Base-by-base conservation (phyloP, 768 basidiomycete species). In the Tubosaeta sp. region DNA sequence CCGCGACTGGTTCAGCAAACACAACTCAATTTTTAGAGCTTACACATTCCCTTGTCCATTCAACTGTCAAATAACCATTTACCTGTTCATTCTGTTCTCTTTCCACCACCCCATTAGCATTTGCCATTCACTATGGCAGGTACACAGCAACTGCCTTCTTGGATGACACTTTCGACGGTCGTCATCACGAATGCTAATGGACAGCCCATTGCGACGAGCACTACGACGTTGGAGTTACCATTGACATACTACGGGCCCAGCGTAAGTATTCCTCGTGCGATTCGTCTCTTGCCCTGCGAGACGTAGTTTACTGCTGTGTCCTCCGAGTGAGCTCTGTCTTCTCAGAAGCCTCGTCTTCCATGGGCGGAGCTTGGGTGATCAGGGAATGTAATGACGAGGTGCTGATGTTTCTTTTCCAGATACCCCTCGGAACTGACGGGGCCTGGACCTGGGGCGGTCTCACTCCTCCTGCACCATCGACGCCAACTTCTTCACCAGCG, bases 221-320 rank as follows among this genome's bases (percentile, higher is more conserved):
- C 81, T 25, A 71, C 86, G 25, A 71, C 85, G 10, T 60, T 88
- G 26, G 81, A 76, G 58, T 64, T 91, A 46, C 86, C 90, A 37
- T 71, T 90, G 58, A 91, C 89, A 0, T 92, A 91, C 69, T 89
- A 80, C 58, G 90, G 90, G 29, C 88, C 90, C 48, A 84, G 84
- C 66, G 88, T 91, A 64, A 79, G 88, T 80, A 12, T 14, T 48
- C 33, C 6, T 17, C 51, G 32, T 35, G 19, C 31, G 19, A 48
- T 11, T 17, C 44, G 6, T 52, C 46, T 11, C 11, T n/a, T 26
- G 34, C 4, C 27, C 27, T 32, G 12, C 10, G 38, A 38, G 31
- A 16, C 25, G 35, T 26, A 7, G 14, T 44, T 5, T 41, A 49
- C 29, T 43, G 29, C 16, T 7, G 31, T 50, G 38, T n/a, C 19